A percentile compares a stretch with the other conserved stretches of the same genome.
Conservation (phyloP, 1,284 basidiomycete genomes). For the Cutaneotrichosporon dermatis region DNA sequence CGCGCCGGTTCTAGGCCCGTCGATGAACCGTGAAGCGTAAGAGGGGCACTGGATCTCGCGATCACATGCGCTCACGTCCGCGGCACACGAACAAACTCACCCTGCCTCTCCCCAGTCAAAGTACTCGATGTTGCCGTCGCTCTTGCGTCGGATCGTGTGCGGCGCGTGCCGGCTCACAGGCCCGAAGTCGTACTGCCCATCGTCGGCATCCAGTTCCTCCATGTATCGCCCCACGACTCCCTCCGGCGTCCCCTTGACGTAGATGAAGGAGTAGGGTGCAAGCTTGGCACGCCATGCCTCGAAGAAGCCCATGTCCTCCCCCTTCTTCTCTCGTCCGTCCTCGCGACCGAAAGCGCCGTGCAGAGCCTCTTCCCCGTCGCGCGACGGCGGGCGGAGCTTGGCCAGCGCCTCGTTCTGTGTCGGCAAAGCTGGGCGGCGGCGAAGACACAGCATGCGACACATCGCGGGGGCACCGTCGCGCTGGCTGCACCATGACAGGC, state of each 20-base stretch:
- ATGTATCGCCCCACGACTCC: conserved; percentile 45
- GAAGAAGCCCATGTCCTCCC: conserved; percentile 19
- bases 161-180: conserved; percentile 25
- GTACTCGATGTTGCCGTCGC: conserved; percentile 22
- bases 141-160: conserved; percentile 13
- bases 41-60: no score
- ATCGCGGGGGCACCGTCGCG: conserved; percentile 26
- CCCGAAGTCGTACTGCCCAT: conserved; percentile 42
- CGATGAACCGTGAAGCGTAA: no score
- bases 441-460: conserved; percentile 42
- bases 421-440: conserved; percentile 21
- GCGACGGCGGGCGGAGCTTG: conserved; percentile 23
- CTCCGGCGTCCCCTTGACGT: conserved; percentile 37
- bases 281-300: conserved; percentile 23
- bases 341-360: no score
- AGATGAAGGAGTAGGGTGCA: conserved; percentile 39
- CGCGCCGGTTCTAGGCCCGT: no score
- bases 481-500: conserved; percentile 40
- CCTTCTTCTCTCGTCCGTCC: not conserved
- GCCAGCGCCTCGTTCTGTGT: conserved; percentile 28
- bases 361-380: not conserved
- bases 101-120: conserved; percentile 42
- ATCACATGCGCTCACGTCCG: no score
- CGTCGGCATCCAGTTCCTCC: conserved; percentile 44
- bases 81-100: conserved; percentile 23